Evolutionary conservation across 2,329 filamentous ascomycete genomes (phyloP).

Genomic region (Teratosphaeria epicoccoides): DNA sequence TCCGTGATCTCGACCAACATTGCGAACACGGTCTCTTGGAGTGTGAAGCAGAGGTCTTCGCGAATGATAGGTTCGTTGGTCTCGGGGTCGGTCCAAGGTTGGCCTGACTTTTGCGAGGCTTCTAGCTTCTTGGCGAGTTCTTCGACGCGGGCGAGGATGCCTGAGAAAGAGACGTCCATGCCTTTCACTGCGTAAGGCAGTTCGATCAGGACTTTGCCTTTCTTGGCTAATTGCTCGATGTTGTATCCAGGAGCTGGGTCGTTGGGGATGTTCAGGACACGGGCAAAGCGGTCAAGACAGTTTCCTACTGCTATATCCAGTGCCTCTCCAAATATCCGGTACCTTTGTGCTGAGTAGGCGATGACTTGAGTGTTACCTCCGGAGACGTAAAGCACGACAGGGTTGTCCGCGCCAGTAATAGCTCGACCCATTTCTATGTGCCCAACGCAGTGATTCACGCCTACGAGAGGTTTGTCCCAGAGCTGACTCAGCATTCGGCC

Average conservation of each 20-base stretch:
- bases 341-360: slow-evolving; percentile 85
- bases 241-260: slow-evolving; percentile 97
- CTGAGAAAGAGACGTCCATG: slow-evolving; percentile 96
- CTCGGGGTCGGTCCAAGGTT: slow-evolving; percentile 29
- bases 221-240: slow-evolving; percentile 85
- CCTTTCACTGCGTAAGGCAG: slow-evolving; percentile 94
- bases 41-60: slow-evolving; percentile 81
- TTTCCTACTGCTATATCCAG: slow-evolving; percentile 97
- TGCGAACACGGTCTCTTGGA: slow-evolving; percentile 90
- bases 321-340: slow-evolving; percentile 96
- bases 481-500: slow-evolving; percentile 72
- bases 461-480: slow-evolving; percentile 81
- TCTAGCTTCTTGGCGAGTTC: slow-evolving; percentile 61
- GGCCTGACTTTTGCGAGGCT: slow-evolving; percentile 13
- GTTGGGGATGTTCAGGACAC: slow-evolving; percentile 83
- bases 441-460: slow-evolving; percentile 95
- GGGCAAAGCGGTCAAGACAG: slow-evolving; percentile 89
- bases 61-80: slow-evolving; percentile 55
- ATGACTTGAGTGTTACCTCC: slow-evolving; percentile 98
- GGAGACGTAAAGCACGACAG: slow-evolving; percentile 88
- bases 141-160: slow-evolving; percentile 78
- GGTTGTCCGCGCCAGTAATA: slow-evolving; percentile 83
- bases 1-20: slow-evolving; percentile 99
- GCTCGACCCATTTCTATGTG: slow-evolving; percentile 97
- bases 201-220: slow-evolving; percentile 62